Percentiles rank a stretch among this genome's conserved stretches.
Evolutionary conservation across 2,329 filamentous ascomycete genomes (phyloP).

Genomic region (Diaporthe velutina): DNA sequence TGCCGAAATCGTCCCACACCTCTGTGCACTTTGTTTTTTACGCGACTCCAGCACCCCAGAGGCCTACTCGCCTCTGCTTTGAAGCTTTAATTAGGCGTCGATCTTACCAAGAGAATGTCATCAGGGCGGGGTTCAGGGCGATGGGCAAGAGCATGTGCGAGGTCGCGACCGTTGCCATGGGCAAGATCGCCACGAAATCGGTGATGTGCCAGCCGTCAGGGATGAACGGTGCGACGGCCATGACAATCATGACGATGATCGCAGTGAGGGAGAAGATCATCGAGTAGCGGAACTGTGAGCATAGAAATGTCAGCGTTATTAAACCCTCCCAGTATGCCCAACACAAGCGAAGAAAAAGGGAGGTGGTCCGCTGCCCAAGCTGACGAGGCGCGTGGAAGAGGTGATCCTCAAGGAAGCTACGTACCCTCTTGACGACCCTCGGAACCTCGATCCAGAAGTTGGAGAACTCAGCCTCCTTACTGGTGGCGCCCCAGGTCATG

Average conservation of each 20-base stretch:
- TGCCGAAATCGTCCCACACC: background rate
- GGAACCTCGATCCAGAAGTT: constrained; percentile 90
- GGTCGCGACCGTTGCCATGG: constrained; percentile 78
- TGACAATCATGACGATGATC: constrained; percentile 73
- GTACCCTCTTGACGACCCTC: constrained; percentile 81
- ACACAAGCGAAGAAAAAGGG: background rate
- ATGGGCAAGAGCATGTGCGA: constrained; percentile 80
- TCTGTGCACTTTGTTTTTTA: no score
- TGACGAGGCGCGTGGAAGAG: background rate
- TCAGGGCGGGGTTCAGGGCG: constrained; percentile 82
- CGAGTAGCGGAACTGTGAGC: constrained; percentile 75
- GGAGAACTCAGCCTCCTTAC: constrained; percentile 84
- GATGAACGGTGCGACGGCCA: constrained; percentile 74
- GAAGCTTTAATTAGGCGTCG: background rate
- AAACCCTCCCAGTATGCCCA: background rate
- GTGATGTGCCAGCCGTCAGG: constrained; percentile 76
- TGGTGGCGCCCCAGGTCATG: constrained; percentile 88
- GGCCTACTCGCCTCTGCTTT: background rate
- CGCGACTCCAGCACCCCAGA: background rate
- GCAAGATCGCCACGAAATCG: constrained; percentile 81
- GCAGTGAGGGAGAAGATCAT: constrained; percentile 72
- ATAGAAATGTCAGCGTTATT: constrained; percentile 7
- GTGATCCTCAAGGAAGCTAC: constrained; percentile 52
- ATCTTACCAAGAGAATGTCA: constrained; percentile 81
- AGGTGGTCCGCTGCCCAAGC: accelerated